A percentile compares a stretch with the other conserved stretches of the same genome.
These are phyloP conservation scores for Osmozyma mogii DNA, from an alignment of 805 yeast genomes.

Conservation along the genomic window DNA sequence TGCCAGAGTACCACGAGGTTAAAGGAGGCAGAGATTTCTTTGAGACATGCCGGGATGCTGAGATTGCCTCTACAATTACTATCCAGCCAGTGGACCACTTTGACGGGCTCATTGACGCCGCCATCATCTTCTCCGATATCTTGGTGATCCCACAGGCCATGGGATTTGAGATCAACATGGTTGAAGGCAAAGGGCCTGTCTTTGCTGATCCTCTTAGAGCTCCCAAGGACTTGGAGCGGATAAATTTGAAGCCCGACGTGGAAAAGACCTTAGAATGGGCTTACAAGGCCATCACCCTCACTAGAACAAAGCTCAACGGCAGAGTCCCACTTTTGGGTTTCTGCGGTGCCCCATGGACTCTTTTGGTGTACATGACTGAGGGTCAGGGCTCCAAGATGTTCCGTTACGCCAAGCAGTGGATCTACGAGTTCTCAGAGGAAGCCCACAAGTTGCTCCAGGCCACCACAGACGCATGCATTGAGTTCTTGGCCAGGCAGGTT, in stretches of 20 bases:
- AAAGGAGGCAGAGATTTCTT: conserved; percentile 85
- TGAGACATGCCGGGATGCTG: conserved; percentile 92
- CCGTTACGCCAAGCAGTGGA: conserved; percentile 88
- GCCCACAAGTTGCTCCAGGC: conserved; percentile 65
- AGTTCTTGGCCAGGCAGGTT: conserved; percentile 89
- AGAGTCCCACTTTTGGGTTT: conserved; percentile 92
- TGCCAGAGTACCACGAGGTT: conserved; percentile 86
- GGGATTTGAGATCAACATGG: conserved; percentile 93
- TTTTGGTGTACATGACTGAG: conserved; percentile 93
- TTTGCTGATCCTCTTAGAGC: conserved; percentile 81
- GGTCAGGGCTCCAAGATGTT: conserved; percentile 94
- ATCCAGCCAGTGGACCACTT: conserved; percentile 92
- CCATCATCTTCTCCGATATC: conserved; percentile 92
- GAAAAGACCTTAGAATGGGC: conserved; percentile 86
- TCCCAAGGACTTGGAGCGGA: conserved; percentile 56
- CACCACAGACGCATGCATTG: conserved; percentile 82
- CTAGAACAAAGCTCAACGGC: conserved; percentile 81
- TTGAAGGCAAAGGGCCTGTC: conserved; percentile 91
- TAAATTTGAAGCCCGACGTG: conserved; percentile 62
- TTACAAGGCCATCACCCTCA: conserved; percentile 81
- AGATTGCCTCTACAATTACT: conserved; percentile 86
- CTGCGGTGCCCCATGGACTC: conserved; percentile 97
- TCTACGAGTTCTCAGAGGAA: conserved; percentile 68
- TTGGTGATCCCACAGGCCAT: conserved; percentile 96
- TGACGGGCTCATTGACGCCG: conserved; percentile 88